A percentile compares a stretch with the other conserved stretches of the same genome.
Evolutionary conservation across 768 basidiomycete genomes (phyloP).

Genomic region (Amanita rubescens): DNA sequence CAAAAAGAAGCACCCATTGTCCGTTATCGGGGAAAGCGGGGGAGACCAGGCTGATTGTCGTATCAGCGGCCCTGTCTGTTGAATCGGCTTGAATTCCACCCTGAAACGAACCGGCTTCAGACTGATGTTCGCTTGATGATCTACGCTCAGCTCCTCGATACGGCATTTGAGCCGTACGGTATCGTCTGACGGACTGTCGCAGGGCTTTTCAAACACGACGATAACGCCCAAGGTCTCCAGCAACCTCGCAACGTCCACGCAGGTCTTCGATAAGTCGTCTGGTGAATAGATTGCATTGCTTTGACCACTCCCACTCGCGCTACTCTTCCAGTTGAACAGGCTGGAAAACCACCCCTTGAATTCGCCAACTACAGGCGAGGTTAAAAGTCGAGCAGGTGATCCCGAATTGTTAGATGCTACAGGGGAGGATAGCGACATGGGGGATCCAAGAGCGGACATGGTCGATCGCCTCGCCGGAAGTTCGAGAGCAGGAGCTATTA

Average conservation of each 20-base stretch:
- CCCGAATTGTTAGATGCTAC: constrained; percentile 4
- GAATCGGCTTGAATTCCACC: constrained; percentile 54
- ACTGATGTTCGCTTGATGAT: constrained; percentile 32
- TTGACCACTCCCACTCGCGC: constrained; percentile 22
- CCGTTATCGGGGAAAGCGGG: constrained; percentile 15
- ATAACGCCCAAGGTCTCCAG: constrained; percentile 59
- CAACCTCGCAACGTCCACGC: constrained; percentile 54
- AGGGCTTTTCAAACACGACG: constrained; percentile 21
- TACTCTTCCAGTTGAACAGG: constrained; percentile 83
- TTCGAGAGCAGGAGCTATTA: constrained; percentile 50
- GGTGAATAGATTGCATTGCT: constrained; percentile 42
- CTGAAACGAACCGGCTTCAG: constrained; percentile 80
- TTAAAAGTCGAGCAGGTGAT: constrained; percentile 28
- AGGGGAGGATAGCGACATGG: constrained; percentile 26
- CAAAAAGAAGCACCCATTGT: constrained; percentile 14
- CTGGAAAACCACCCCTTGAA: constrained; percentile 94
- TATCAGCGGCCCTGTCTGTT: not conserved
- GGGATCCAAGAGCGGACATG: constrained; percentile 32
- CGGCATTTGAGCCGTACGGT: constrained; percentile 31
- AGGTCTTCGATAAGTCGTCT: constrained; percentile 51
- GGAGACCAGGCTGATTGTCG: constrained; percentile 8
- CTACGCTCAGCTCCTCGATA: constrained; percentile 41
- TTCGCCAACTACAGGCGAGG: constrained; percentile 73
- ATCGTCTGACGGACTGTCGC: not conserved
- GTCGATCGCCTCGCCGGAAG: constrained; percentile 42